Conservation (phyloP, 257 asterid species). For the Datura wrightii region DNA sequence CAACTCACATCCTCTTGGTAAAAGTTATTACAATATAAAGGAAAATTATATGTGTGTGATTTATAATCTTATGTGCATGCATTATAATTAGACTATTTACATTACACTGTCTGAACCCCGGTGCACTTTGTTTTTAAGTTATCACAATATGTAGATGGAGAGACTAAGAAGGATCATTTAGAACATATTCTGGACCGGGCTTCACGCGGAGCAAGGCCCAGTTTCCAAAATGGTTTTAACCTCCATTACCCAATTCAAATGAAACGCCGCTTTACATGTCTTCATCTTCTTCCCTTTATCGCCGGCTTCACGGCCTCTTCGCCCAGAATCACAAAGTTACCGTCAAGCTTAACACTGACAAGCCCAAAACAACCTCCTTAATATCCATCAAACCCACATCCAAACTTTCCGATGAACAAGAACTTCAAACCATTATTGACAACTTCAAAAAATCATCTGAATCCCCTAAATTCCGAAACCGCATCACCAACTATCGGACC, state of each 20-base stretch:
- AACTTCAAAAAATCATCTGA: slow-evolving; percentile 42
- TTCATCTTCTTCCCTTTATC: slow-evolving; percentile 29
- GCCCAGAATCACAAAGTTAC: not conserved
- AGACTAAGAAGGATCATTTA: too few relatives aligned
- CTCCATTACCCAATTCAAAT: not conserved
- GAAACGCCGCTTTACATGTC: slow-evolving; percentile 29
- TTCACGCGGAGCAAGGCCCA: not conserved
- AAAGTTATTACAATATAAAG: too few relatives aligned
- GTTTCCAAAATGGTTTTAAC: not conserved
- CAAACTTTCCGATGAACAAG: not conserved
- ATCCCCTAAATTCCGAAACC: slow-evolving; percentile 38
- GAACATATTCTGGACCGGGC: not conserved
- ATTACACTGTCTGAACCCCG: too few relatives aligned
- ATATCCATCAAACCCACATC: not conserved
- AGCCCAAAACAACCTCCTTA: slow-evolving; percentile 14
- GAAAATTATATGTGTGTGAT: too few relatives aligned
- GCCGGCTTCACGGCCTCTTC: slow-evolving; percentile 23
- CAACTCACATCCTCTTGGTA: too few relatives aligned
- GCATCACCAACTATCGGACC: not conserved
- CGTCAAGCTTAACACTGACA: not conserved
- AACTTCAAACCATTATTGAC: slow-evolving; percentile 30
- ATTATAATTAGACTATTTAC: too few relatives aligned
- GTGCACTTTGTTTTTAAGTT: too few relatives aligned
- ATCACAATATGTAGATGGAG: too few relatives aligned
- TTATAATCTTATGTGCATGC: too few relatives aligned